phyloP scores from a whole-genome alignment of 1,284 basidiomycete species.

The Ustilago cynodontis region DNA sequence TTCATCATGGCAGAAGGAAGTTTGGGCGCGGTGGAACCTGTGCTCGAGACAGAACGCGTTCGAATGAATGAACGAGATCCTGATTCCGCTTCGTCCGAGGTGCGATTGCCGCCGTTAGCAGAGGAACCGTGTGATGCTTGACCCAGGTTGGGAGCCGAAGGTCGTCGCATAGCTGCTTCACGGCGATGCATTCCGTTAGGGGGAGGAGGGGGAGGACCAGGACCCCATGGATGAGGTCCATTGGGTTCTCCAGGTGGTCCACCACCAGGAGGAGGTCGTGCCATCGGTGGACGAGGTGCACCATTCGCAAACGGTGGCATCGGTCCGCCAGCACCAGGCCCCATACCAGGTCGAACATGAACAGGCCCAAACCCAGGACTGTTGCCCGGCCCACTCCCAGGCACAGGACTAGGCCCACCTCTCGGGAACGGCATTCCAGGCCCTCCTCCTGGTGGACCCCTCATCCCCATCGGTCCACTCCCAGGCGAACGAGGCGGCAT shows the following conservation, averaged over 20 bases:
- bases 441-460: conserved; percentile 12
- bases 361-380: conserved; percentile 40
- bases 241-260: conserved; percentile 9
- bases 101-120: conserved; percentile 19
- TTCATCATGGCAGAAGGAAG: conserved; percentile 63
- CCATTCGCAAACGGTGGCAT: conserved; percentile 42
- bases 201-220: conserved; percentile 22
- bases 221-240: conserved; percentile 12
- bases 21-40: conserved; percentile 43
- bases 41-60: conserved; percentile 50
- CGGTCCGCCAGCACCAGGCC: conserved; percentile 26
- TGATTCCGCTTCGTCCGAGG: conserved; percentile 42
- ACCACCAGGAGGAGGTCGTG: conserved; percentile 21
- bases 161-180: conserved; percentile 36
- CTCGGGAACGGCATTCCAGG: conserved; percentile 30
- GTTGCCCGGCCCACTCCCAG: conserved; percentile 23
- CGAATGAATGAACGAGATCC: conserved; percentile 34
- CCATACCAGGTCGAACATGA: conserved; percentile 26
- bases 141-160: conserved; percentile 61
- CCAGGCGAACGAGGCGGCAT: conserved; percentile 45
- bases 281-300: conserved; percentile 37
- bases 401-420: conserved; percentile 41
- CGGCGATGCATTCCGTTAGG: conserved; percentile 29
- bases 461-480: conserved; percentile 15
- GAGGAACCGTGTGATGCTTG: conserved; percentile 42